Evolutionary conservation across 169 alveolate genomes (phyloP), one percentile per base, ranked within the genome.

Genomic region (Fabrea salina): DNA sequence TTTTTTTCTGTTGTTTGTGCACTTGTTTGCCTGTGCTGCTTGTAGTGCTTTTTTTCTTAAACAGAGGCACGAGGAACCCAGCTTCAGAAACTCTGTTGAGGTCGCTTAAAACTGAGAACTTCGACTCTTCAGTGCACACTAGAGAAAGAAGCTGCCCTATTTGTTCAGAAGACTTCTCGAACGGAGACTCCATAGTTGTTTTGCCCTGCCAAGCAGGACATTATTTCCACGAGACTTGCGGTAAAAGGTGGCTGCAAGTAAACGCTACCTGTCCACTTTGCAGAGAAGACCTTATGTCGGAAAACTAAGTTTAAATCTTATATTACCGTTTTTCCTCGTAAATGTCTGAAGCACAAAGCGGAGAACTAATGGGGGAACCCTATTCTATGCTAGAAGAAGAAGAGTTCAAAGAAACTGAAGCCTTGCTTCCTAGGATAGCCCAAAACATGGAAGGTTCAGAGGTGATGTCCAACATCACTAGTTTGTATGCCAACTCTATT

Each of bases 221-320:
- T 85, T 66, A 44, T 53, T 89, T 86, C 68, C 94, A 89, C 72
- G 75, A 83, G 16, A 41, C 64, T 30, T 89, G 94, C 57, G 77
- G 80, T 40, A 80, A 75, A 39, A 68, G 54, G 19, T 89, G 94
- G 94, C 64, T 83, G 16, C 61, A 35, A 54, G 59, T 40, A 5
- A 76, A 86, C 19, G 67, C 56, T 16, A 71, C 33, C 8, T 89
- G 94, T 53, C 94, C 94, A 7, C 50, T 83, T 13, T 89, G 94
- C 50, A 53, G 89, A 57, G 51, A n/a, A n/a, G n/a, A n/a, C n/a
- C n/a, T n/a, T n/a, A n/a, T n/a, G n/a, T n/a, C n/a, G n/a, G n/a
- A n/a, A n/a, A n/a, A n/a, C n/a, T n/a, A n/a, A n/a, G n/a, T n/a
- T n/a, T n/a, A n/a, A n/a, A n/a, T n/a, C n/a, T n/a, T n/a, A n/a